phyloP scores from a whole-genome alignment of 2,329 filamentous ascomycete species.

The Pleomassaria siparia region DNA sequence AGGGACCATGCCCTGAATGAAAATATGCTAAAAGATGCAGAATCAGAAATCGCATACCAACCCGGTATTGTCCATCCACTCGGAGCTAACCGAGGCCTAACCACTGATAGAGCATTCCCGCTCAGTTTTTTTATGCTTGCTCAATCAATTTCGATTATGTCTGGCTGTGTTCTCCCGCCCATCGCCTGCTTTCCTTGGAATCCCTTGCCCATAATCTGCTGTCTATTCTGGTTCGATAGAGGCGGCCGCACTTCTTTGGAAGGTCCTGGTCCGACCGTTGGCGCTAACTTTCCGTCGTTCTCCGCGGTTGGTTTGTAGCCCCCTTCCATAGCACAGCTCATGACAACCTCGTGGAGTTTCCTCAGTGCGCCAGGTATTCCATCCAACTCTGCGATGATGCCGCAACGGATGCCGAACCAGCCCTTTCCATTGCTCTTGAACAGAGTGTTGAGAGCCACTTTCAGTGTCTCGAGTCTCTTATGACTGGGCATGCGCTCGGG shows the following conservation, averaged over 20 bases:
- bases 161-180: slow-evolving; percentile 9
- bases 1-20: neutral
- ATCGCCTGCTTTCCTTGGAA: slow-evolving; percentile 6
- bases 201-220: neutral
- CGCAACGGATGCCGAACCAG: slow-evolving; percentile 43
- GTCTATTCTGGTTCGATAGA: neutral
- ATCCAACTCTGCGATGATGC: slow-evolving; percentile 39
- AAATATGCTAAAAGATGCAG: neutral
- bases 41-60: neutral
- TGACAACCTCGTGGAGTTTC: slow-evolving; percentile 42
- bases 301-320: slow-evolving; percentile 7
- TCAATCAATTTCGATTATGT: slow-evolving; percentile 24
- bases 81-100: neutral
- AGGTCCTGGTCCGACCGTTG: neutral
- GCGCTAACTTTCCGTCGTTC: slow-evolving; percentile 4
- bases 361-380: slow-evolving; percentile 40
- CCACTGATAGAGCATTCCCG: neutral
- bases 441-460: slow-evolving; percentile 35
- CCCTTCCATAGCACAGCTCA: slow-evolving; percentile 33
- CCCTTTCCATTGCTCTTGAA: slow-evolving; percentile 32
- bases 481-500: slow-evolving; percentile 29
- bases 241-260: neutral
- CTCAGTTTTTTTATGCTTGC: slow-evolving; percentile 18
- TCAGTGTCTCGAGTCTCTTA: slow-evolving; percentile 31
- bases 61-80: neutral